These are phyloP conservation scores for Zanthoxylum bungeanum DNA, from an alignment of 345 rosid genomes.

Conservation along the genomic window DNA sequence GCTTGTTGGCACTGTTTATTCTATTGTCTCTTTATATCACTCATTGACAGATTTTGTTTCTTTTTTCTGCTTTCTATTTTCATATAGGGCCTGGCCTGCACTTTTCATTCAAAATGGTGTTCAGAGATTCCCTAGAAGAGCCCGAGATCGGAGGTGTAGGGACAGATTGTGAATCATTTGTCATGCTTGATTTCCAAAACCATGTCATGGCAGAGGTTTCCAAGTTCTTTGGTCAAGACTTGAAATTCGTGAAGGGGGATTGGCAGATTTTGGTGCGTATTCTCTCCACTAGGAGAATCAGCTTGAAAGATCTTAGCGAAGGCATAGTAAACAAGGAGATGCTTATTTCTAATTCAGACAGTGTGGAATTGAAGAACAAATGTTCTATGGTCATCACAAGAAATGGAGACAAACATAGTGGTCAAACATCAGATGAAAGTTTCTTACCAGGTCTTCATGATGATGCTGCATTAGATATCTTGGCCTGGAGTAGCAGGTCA, in stretches of 20 bases:
- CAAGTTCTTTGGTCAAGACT: not conserved
- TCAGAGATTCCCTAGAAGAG: constrained; percentile 27
- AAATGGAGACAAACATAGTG: constrained; percentile 22
- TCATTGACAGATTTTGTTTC: not conserved
- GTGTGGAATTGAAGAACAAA: constrained; percentile 17
- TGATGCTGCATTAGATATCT: constrained; percentile 30
- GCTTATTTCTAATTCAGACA: constrained; percentile 13
- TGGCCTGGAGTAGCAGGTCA: constrained; percentile 38
- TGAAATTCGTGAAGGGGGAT: constrained; percentile 12
- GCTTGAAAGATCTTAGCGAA: constrained; percentile 12
- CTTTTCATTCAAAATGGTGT: constrained; percentile 30
- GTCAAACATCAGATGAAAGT: constrained; percentile 22
- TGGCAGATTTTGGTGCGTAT: constrained; percentile 12
- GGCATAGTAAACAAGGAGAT: constrained; percentile 19
- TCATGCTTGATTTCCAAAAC: constrained; percentile 12
- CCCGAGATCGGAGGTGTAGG: constrained; percentile 18
- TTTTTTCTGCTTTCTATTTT: not conserved
- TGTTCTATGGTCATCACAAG: not conserved
- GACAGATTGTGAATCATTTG: constrained; percentile 11
- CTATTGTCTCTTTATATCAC: not conserved
- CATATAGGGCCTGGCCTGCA: not conserved
- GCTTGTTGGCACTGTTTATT: not conserved
- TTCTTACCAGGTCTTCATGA: constrained; percentile 34
- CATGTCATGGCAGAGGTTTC: constrained; percentile 4
- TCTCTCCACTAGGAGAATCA: constrained; percentile 22